Conservation (phyloP, 768 basidiomycete species). For the Basidioascus undulatus region DNA sequence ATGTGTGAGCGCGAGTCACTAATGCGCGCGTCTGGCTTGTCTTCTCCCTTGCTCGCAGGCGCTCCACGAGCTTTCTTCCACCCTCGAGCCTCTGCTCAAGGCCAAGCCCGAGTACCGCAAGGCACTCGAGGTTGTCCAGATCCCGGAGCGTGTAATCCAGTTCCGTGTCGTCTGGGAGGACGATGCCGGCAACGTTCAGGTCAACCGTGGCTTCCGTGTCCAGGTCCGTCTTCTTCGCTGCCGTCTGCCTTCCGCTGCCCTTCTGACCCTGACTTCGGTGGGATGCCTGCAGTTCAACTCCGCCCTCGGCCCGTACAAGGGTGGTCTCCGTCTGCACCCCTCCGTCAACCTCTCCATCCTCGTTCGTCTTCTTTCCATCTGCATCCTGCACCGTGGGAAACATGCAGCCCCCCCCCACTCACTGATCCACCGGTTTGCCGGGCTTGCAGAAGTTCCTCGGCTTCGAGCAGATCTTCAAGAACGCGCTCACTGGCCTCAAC, state of each 20-base stretch:
- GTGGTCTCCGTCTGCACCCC: constrained; percentile 52
- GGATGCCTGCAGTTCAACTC: constrained; percentile 35
- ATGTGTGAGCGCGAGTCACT: not conserved
- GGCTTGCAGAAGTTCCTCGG: constrained; percentile 73
- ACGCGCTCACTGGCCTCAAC: constrained; percentile 47
- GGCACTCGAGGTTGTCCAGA: constrained; percentile 35
- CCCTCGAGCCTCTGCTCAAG: constrained; percentile 38
- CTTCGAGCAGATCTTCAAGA: constrained; percentile 61
- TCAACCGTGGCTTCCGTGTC: constrained; percentile 50
- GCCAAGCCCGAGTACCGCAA: constrained; percentile 42
- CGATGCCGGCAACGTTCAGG: constrained; percentile 31
- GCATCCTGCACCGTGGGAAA: no score
- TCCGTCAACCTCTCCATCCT: constrained; percentile 59
- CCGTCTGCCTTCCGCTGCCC: no score
- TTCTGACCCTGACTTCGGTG: not conserved
- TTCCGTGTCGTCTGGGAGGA: constrained; percentile 62
- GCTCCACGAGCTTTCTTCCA: constrained; percentile 36
- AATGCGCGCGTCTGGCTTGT: not conserved
- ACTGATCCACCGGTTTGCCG: no score
- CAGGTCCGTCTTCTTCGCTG: constrained; percentile 28
- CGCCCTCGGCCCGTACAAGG: constrained; percentile 53
- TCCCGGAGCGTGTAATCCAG: constrained; percentile 24
- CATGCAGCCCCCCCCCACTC: no score
- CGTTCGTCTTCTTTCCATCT: no score
- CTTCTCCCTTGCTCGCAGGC: constrained; percentile 21